Percentiles rank a stretch among this genome's conserved stretches.
phyloP scores from a whole-genome alignment of 75 land plant genomes.

The Sequoia sempervirens region DNA sequence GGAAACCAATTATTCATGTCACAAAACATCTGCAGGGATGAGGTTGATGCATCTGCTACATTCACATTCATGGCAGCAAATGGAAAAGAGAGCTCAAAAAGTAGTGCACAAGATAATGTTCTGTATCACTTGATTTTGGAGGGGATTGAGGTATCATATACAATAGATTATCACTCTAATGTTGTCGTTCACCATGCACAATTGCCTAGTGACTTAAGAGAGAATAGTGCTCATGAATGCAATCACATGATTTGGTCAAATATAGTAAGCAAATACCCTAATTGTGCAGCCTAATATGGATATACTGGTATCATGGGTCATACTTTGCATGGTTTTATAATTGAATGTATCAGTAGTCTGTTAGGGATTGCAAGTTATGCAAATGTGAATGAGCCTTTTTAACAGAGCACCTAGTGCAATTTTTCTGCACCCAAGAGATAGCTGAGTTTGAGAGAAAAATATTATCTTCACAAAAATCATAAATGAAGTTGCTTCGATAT shows the following conservation, averaged over 20 bases:
- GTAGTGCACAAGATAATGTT: slow-evolving; percentile 15
- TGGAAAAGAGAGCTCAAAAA: slow-evolving; percentile 4
- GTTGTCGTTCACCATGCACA: slow-evolving; percentile 54
- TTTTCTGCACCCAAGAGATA: not conserved
- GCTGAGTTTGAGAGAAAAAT: not conserved
- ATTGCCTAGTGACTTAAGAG: slow-evolving; percentile 1
- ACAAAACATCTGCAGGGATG: slow-evolving; percentile 9
- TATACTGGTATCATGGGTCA: not conserved
- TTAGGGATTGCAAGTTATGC: not conserved
- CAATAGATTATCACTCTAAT: slow-evolving; percentile 40
- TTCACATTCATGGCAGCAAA: not conserved
- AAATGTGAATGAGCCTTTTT: not conserved
- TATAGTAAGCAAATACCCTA: not conserved
- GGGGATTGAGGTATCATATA: slow-evolving; percentile 70
- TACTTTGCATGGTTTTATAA: not conserved
- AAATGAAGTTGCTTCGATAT: not conserved
- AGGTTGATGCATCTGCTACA: slow-evolving; percentile 8
- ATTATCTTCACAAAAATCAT: not conserved
- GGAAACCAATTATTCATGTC: not conserved
- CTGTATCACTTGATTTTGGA: slow-evolving; percentile 77
- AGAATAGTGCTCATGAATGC: slow-evolving; percentile 2
- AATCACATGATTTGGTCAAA: slow-evolving; percentile 10
- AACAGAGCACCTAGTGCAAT: not conserved
- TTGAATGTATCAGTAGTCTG: not conserved
- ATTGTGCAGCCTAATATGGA: not conserved